Evolutionary conservation across 768 basidiomycete species (phyloP), one percentile per base, ranked within the genome.

Genomic region (Mycena pura): DNA sequence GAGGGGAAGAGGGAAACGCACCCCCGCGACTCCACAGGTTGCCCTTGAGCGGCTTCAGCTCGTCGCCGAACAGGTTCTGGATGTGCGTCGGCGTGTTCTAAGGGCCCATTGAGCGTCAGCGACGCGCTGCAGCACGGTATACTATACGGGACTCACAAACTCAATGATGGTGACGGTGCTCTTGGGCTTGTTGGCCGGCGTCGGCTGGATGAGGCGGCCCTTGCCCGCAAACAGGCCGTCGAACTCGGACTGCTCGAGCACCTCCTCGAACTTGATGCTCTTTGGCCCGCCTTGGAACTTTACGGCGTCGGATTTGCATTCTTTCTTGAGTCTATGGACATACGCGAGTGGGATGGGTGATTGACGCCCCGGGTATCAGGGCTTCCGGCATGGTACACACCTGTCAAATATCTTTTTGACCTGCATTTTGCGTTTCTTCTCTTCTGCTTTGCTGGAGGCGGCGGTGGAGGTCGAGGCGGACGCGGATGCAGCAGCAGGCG

Each of bases 281-380:
- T 79, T 79, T 2, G 66, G 22, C 0, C 69, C 41, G 17, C 78
- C 78, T 67, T 79, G 77, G 70, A 80, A 80, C 52, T 80, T 80
- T 67, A 74, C 67, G 1, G 53, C 56, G 49, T 75, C 76, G 5
- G 71, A 69, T 67, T 78, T 79, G 68, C 76, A 77, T 59, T 78
- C 77, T 57, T 79, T 79, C 67, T 79, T 78, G 43, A 79, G 56
- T 19, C 78, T 79, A 51, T 1, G 5, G 11, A n/a, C n/a, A n/a
- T n/a, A n/a, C n/a, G 25, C 45, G 22, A 43, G 29, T 5, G 43
- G 50, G 41, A 34, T 32, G 25, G 47, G 9, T 32, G 29, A 13
- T 14, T 6, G 44, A 24, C 13, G n/a, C n/a, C n/a, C n/a, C n/a
- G n/a, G n/a, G n/a, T n/a, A n/a, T n/a, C n/a, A n/a, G n/a, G n/a